Base-by-base conservation (phyloP, 805 yeast species). In the Debaryomyces castellii region DNA sequence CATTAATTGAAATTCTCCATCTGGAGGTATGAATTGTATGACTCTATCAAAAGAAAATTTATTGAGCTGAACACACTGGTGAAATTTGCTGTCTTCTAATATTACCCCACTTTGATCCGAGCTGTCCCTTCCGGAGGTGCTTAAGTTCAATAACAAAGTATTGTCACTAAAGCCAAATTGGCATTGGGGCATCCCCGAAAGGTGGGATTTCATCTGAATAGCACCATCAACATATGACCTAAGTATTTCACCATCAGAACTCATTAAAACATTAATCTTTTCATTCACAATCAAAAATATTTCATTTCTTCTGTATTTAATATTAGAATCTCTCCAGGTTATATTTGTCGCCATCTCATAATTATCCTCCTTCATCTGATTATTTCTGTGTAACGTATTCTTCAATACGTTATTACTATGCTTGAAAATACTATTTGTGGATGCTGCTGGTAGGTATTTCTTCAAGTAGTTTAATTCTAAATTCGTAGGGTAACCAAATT, bases 1-100 rank as follows among this genome's bases (percentile, higher is more conserved):
- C 91, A 90, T 83, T 48, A 90, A 75, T 62, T 89, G 92, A 60
- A 89, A 87, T 42, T 82, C 80, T 0, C 96, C 96, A 65, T 89
- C 96, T 1, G 96, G 96, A 2, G 96, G 96, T 10, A 83, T 72
- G 52, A 90, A 89, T 39, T 77, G 80, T 47, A 90, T 85, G 20
- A 79, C 67, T 34, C 86, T 70, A 21, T 84, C 82, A 17, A 73
- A 59, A 49, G 87, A 89, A 62, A 85, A 88, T 53, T 80, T 77
- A 47, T 80, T 79, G 45, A 89, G 70, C 49, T 84, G 81, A 21
- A 89, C 96, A 63, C 96, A 87, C 55, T 88, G 92, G 64, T 89
- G 96, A 65, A 89, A 86, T 51, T 85, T 88, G 54, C 87, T 83
- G 61, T 89, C 95, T 53, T 85, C 88, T 9, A 90, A 66, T 0